Evolutionary conservation across 495 filamentous ascomycete species (phyloP).

Genomic region (Aspergillus homomorphus): DNA sequence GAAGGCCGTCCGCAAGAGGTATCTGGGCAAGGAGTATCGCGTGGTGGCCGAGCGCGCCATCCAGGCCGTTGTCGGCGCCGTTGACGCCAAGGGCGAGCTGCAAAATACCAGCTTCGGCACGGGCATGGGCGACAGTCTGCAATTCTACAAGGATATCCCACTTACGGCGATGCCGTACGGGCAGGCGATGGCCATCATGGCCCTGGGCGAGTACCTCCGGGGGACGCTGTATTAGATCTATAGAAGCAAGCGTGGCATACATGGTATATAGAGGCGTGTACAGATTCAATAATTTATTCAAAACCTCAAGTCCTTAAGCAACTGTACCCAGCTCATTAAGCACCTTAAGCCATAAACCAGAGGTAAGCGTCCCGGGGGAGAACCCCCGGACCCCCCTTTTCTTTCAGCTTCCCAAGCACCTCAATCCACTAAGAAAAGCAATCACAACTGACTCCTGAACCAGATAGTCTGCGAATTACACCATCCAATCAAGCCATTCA

Average conservation of each 20-base stretch:
- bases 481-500: conserved; percentile 54
- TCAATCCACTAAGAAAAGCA: no score
- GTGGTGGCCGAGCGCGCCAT: conserved; percentile 58
- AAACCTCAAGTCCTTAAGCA: no score
- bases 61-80: conserved; percentile 54
- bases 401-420: no score
- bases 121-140: conserved; percentile 61
- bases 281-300: no score
- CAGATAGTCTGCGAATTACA: conserved; percentile 47
- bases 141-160: conserved; percentile 68
- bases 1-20: conserved; percentile 64
- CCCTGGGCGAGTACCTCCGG: conserved; percentile 61
- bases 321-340: no score
- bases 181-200: conserved; percentile 75
- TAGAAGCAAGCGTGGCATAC: no score
- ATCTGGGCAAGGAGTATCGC: conserved; percentile 51
- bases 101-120: conserved; percentile 71
- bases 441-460: conserved; percentile 9
- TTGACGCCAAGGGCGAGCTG: conserved; percentile 61
- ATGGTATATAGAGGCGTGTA: no score
- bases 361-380: no score
- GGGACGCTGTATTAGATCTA: conserved; percentile 38
- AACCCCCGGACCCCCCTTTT: no score
- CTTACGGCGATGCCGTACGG: conserved; percentile 75
- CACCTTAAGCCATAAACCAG: no score